A percentile compares a stretch with the other conserved stretches of the same genome.
Conservation (phyloP, 2,329 filamentous ascomycete species). For the Aspergillus neoniger region DNA sequence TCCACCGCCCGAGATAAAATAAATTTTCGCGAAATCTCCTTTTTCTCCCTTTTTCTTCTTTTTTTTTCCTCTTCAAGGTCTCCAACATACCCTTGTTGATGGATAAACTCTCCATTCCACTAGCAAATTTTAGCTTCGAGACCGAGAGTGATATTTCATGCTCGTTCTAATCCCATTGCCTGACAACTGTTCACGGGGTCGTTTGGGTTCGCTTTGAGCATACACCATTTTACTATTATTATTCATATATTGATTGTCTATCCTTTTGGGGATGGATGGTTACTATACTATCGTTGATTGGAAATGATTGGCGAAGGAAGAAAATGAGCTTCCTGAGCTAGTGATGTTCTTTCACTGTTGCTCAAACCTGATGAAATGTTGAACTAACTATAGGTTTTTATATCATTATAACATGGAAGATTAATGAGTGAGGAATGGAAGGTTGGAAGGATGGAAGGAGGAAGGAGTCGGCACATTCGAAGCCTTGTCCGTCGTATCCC, state of each 20-base stretch:
- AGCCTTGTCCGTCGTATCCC: constrained; percentile 45
- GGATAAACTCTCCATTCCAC: constrained; percentile 36
- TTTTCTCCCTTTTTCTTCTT: constrained; percentile 26
- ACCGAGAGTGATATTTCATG: constrained; percentile 43
- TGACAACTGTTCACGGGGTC: constrained; percentile 32
- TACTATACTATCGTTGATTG: no score
- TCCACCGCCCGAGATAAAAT: constrained; percentile 16
- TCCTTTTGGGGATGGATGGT: no score
- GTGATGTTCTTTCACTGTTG: neutral
- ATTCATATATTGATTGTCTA: neutral
- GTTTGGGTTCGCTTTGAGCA: constrained; percentile 50
- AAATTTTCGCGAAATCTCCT: constrained; percentile 21
- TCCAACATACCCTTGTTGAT: constrained; percentile 50
- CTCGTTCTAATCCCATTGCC: constrained; percentile 48
- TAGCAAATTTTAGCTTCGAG: constrained; percentile 46
- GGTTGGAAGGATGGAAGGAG: no score
- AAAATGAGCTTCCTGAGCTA: constrained; percentile 15
- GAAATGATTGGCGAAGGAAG: neutral
- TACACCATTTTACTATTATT: constrained; percentile 30
- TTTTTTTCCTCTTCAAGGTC: constrained; percentile 40
- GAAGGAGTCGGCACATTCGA: constrained; percentile 43
- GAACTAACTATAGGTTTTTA: constrained; percentile 12
- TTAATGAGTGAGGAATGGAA: neutral
- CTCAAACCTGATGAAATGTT: neutral
- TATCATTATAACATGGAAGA: neutral